Evolutionary conservation across 2,329 filamentous ascomycete species (phyloP).

Genomic region (Xylariaceae sp.): DNA sequence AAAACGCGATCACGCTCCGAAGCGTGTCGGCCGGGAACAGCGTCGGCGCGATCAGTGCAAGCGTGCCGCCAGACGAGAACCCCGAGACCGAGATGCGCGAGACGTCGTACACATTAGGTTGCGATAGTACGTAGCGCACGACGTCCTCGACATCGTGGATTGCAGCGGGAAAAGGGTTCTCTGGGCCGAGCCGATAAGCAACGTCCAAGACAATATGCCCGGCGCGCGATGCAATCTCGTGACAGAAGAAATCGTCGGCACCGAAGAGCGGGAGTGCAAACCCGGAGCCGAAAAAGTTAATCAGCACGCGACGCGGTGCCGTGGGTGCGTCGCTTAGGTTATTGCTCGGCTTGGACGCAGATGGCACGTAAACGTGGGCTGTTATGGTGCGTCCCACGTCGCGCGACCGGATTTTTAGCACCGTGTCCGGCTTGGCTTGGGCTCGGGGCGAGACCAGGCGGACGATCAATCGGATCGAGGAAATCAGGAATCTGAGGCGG

Average conservation of each 20-base stretch:
- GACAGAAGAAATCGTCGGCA: slow-evolving; percentile 47
- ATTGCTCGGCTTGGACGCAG: not conserved
- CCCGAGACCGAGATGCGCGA: slow-evolving; percentile 51
- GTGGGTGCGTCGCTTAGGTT: not conserved
- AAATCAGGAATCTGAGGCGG: slow-evolving; percentile 12
- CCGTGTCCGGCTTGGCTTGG: slow-evolving; percentile 16
- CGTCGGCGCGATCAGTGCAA: slow-evolving; percentile 45
- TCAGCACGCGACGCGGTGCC: slow-evolving; percentile 36
- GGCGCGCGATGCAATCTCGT: slow-evolving; percentile 38
- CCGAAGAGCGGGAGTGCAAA: slow-evolving; percentile 46
- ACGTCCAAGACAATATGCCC: slow-evolving; percentile 26
- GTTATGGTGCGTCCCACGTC: slow-evolving; percentile 36
- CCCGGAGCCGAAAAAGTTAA: slow-evolving; percentile 47
- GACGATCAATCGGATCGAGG: slow-evolving; percentile 12
- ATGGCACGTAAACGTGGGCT: slow-evolving; percentile 38
- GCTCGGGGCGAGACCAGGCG: slow-evolving; percentile 9
- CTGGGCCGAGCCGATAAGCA: slow-evolving; percentile 47
- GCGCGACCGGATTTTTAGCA: slow-evolving; percentile 37
- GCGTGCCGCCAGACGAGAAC: slow-evolving; percentile 53
- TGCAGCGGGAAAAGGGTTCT: slow-evolving; percentile 46
- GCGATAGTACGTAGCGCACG: slow-evolving; percentile 31
- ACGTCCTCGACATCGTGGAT: slow-evolving; percentile 44
- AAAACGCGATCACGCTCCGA: slow-evolving; percentile 56
- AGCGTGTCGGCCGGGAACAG: slow-evolving; percentile 51
- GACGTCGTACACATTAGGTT: slow-evolving; percentile 8